Evolutionary conservation across 139 green algal genomes (phyloP).

Genomic region (Spirogloea muscicola): DNA sequence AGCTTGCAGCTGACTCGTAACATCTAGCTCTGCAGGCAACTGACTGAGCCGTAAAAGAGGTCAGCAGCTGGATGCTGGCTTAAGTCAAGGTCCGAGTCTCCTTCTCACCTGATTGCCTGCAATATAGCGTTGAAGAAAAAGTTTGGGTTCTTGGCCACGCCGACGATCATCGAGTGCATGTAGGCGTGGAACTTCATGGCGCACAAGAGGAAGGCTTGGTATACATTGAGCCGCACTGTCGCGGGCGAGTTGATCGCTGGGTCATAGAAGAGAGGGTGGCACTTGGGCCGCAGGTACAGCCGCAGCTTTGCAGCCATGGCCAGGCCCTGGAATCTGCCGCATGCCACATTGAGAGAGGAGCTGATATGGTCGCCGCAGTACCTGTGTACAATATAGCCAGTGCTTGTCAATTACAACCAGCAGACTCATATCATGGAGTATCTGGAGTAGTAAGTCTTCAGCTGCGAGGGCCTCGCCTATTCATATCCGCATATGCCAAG

Average conservation of each 20-base stretch:
- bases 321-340: slow-evolving; percentile 53
- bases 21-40: neutral
- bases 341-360: slow-evolving; percentile 60
- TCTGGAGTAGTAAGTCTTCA: neutral
- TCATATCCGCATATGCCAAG: neutral
- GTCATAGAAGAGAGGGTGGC: slow-evolving; percentile 80
- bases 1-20: neutral
- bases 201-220: slow-evolving; percentile 42
- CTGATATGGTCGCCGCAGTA: slow-evolving; percentile 51
- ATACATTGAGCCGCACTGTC: slow-evolving; percentile 78
- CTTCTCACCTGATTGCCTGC: neutral
- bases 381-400: slow-evolving; percentile 8
- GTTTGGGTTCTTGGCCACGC: neutral
- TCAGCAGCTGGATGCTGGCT: no score
- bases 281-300: slow-evolving; percentile 82
- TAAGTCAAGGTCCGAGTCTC: neutral
- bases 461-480: neutral
- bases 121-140: neutral
- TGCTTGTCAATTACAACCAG: neutral
- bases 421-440: neutral
- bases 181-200: slow-evolving; percentile 47
- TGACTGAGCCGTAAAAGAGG: neutral
- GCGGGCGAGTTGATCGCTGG: slow-evolving; percentile 62
- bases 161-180: neutral
- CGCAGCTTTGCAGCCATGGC: slow-evolving; percentile 56